phyloP scores from a whole-genome alignment of 208 protist species.

The Wallacemonas sp. region DNA sequence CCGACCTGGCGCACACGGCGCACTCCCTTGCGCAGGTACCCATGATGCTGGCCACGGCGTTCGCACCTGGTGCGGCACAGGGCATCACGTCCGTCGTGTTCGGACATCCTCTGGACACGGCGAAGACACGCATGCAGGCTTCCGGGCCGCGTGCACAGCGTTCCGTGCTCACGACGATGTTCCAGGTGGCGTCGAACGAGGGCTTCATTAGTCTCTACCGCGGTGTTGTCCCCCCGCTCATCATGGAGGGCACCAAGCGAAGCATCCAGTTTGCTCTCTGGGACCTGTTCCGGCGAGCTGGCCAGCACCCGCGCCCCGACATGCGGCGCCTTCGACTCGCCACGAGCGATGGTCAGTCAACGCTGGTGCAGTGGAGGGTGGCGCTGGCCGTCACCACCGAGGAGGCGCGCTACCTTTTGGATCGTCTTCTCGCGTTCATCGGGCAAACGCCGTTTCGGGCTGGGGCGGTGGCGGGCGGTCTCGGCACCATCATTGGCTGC shows the following conservation, averaged over 20 bases:
- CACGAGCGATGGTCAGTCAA: neutral
- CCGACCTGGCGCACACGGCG: neutral
- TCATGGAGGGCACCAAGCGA: conserved; percentile 82
- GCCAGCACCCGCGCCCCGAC: neutral
- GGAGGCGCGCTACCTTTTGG: neutral
- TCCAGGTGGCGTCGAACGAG: conserved; percentile 51
- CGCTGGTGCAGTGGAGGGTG: neutral
- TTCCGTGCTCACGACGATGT: conserved; percentile 53
- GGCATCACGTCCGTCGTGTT: conserved; percentile 63
- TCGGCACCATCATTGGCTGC: conserved; percentile 84
- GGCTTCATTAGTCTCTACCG: conserved; percentile 78
- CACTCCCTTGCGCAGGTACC: neutral
- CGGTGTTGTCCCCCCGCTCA: conserved; percentile 66
- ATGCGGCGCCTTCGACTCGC: neutral
- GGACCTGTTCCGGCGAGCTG: conserved; percentile 44
- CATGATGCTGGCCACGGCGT: neutral
- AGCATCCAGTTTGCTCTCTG: conserved; percentile 85
- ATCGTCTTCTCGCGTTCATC: conserved; percentile 11
- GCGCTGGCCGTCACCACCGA: neutral
- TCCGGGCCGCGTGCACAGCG: conserved; percentile 35
- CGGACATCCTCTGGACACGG: conserved; percentile 88
- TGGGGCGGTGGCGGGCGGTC: conserved; percentile 74
- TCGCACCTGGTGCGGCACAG: conserved; percentile 79
- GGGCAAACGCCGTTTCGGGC: conserved; percentile 52
- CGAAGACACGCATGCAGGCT: conserved; percentile 89